phyloP scores from a whole-genome alignment of 768 basidiomycete genomes.

The Wakefieldia striispora region DNA sequence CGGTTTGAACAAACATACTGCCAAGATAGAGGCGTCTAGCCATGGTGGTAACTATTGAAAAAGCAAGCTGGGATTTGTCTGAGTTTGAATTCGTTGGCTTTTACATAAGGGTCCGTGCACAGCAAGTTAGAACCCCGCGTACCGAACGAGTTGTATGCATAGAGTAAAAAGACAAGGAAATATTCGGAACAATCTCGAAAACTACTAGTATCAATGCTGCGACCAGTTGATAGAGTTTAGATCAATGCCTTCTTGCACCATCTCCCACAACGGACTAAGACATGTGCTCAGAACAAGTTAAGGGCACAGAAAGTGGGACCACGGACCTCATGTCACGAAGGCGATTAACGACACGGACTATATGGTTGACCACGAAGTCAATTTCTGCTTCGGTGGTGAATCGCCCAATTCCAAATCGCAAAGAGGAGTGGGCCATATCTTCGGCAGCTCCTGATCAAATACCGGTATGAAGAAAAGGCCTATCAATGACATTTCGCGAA shows the following conservation, averaged over 20 bases:
- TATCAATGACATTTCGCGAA: conserved; percentile 8
- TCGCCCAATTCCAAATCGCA: conserved; percentile 96
- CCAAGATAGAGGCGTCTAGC: conserved; percentile 84
- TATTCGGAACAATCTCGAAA: conserved; percentile 11
- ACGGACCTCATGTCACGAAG: conserved; percentile 91
- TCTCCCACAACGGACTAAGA: conserved; percentile 92
- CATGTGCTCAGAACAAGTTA: conserved; percentile 9
- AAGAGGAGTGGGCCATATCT: conserved; percentile 98
- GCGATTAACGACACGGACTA: conserved; percentile 80
- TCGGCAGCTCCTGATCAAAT: conserved; percentile 75
- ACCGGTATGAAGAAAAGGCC: background rate
- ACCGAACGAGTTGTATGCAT: conserved; percentile 16
- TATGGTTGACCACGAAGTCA: conserved; percentile 88
- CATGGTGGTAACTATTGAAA: conserved; percentile 49
- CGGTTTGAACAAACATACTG: conserved; percentile 45
- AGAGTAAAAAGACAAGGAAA: background rate
- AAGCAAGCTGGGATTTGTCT: conserved; percentile 23
- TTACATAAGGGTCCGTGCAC: conserved; percentile 32
- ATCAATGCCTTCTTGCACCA: conserved; percentile 99
- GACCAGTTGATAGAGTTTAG: conserved; percentile 95
- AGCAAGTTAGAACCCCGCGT: conserved; percentile 16
- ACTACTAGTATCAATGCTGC: conserved; percentile 41
- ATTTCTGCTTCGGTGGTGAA: conserved; percentile 98
- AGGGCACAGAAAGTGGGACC: background rate
- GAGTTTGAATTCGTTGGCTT: conserved; percentile 31